These are phyloP conservation scores for Aurantiochytrium sp. DNA, from an alignment of 108 stramenopile species.

Conservation along the genomic window DNA sequence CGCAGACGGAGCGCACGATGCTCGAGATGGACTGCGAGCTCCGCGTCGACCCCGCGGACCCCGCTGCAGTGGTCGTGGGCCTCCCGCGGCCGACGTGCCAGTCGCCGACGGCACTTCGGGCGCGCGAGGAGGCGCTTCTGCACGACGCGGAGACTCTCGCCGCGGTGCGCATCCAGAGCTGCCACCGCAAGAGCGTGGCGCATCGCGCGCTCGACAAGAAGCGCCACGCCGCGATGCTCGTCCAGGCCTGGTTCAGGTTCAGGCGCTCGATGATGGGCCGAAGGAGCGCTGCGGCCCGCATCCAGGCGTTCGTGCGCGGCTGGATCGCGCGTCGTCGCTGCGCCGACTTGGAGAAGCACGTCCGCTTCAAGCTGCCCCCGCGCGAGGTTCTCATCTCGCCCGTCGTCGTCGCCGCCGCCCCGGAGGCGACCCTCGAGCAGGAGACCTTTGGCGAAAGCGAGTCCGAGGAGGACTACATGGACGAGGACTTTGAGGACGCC, in stretches of 20 bases:
- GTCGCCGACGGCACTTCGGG: background rate
- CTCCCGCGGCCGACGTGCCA: background rate
- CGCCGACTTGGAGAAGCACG: too few species aligned
- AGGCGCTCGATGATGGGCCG: background rate
- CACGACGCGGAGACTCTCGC: background rate
- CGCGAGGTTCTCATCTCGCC: too few species aligned
- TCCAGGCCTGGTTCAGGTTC: background rate
- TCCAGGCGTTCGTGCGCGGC: background rate
- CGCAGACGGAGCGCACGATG: background rate
- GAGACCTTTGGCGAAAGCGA: too few species aligned
- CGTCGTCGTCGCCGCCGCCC: background rate
- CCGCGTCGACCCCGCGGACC: background rate
- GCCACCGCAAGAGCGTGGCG: background rate
- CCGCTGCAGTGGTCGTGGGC: background rate
- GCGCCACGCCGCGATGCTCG: background rate
- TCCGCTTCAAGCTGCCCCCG: too few species aligned
- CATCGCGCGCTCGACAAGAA: background rate
- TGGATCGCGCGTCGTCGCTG: background rate
- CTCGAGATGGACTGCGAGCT: background rate
- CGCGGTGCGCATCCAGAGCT: background rate
- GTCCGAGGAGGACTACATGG: background rate
- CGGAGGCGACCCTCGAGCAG: background rate
- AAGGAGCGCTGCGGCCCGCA: background rate
- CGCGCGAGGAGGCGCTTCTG: background rate
- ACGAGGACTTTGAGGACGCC: background rate